Conservation (phyloP, 768 basidiomycete genomes). For the Mycena olivaceomarginata region DNA sequence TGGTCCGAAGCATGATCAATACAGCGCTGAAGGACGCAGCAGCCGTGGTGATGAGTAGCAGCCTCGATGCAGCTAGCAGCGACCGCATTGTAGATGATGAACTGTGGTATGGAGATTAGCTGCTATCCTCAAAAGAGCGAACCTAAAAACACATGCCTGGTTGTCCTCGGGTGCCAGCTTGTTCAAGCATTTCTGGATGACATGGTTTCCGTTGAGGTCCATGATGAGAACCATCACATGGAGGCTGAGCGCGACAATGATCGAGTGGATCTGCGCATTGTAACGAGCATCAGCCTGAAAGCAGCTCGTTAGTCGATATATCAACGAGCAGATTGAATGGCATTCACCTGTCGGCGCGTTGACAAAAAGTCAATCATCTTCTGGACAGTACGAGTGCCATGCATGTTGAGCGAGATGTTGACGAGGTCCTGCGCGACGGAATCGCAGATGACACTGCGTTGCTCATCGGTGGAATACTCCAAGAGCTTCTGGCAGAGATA, state of each 20-base stretch:
- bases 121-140: background rate
- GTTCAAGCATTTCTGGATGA: conserved; percentile 99
- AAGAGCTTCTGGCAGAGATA: conserved; percentile 98
- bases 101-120: conserved; percentile 66
- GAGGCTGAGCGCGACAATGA: conserved; percentile 96
- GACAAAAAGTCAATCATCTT: conserved; percentile 99
- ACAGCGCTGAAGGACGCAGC: conserved; percentile 98
- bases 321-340: conserved; percentile 51
- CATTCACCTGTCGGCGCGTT: conserved; percentile 92
- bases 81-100: conserved; percentile 99
- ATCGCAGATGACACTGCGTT: conserved; percentile 97
- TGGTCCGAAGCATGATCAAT: conserved; percentile 98
- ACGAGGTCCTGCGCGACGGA: conserved; percentile 98
- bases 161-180: conserved; percentile 99
- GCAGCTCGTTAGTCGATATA: conserved; percentile 71
- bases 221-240: conserved; percentile 99
- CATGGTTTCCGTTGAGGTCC: conserved; percentile 97
- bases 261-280: conserved; percentile 95
- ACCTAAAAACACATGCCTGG: conserved; percentile 73
- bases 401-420: conserved; percentile 99
- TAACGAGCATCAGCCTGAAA: conserved; percentile 88
- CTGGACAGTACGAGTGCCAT: conserved; percentile 98
- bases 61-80: conserved; percentile 99
- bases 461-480: conserved; percentile 98
- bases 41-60: conserved; percentile 97